These are phyloP conservation scores for Xerocomus brunneocitrinus DNA, from an alignment of 768 basidiomycete genomes.

Conservation along the genomic window DNA sequence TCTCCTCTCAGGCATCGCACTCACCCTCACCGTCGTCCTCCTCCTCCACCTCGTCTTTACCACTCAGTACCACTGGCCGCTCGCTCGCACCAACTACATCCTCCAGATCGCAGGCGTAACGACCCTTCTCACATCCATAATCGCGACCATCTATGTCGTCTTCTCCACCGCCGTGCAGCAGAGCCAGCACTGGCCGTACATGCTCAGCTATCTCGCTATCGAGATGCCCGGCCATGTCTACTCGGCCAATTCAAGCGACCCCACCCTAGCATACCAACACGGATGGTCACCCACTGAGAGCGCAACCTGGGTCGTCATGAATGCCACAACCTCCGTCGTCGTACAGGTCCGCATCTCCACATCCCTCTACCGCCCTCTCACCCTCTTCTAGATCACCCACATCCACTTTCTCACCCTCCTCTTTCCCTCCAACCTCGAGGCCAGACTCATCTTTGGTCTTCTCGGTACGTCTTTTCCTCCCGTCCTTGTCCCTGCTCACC, in stretches of 20 bases:
- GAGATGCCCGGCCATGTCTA: slow-evolving; percentile 42
- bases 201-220: slow-evolving; percentile 88
- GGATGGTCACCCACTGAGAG: slow-evolving; percentile 62
- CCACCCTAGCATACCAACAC: slow-evolving; percentile 21
- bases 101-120: slow-evolving; percentile 83
- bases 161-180: slow-evolving; percentile 54
- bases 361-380: not conserved
- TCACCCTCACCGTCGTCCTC: slow-evolving; percentile 81
- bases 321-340: slow-evolving; percentile 75
- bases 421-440: slow-evolving; percentile 89
- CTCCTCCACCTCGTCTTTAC: slow-evolving; percentile 93
- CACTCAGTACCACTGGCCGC: slow-evolving; percentile 91
- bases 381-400: slow-evolving; percentile 71
- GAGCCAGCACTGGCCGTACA: slow-evolving; percentile 87
- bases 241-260: slow-evolving; percentile 14
- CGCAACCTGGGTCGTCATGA: slow-evolving; percentile 83
- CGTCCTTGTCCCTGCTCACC: not conserved
- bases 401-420: slow-evolving; percentile 96
- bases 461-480: slow-evolving; percentile 49
- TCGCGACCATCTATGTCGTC: slow-evolving; percentile 75
- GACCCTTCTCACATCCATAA: slow-evolving; percentile 71
- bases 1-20: slow-evolving; percentile 75
- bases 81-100: slow-evolving; percentile 87
- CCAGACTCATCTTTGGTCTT: slow-evolving; percentile 75
- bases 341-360: slow-evolving; percentile 61